Conservation (phyloP, 768 basidiomycete genomes). For the Atractiella rhizophila region DNA sequence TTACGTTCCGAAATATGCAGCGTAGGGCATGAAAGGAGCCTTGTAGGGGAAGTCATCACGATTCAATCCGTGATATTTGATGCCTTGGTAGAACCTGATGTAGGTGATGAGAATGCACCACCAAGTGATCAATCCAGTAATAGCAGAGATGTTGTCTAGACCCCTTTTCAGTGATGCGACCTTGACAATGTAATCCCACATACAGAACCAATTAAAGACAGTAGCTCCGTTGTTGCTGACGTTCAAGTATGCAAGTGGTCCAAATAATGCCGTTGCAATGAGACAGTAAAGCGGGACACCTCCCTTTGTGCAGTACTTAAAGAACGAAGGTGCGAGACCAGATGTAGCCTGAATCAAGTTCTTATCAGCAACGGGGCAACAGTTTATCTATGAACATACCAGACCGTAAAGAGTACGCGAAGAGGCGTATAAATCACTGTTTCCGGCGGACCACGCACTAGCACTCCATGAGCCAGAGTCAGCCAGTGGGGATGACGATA, state of each 20-base stretch:
- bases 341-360: not conserved
- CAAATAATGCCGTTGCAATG: slow-evolving; percentile 19
- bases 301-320: slow-evolving; percentile 20
- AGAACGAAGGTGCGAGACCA: slow-evolving; percentile 30
- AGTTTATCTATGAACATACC: slow-evolving; percentile 49
- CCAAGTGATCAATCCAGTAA: slow-evolving; percentile 40
- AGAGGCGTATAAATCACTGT: slow-evolving; percentile 57
- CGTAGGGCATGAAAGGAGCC: slow-evolving; percentile 31
- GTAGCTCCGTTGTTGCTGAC: slow-evolving; percentile 9
- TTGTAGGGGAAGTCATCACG: slow-evolving; percentile 44
- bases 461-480: not conserved
- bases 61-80: slow-evolving; percentile 53
- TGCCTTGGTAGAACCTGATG: slow-evolving; percentile 58
- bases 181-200: not conserved
- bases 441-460: slow-evolving; percentile 2
- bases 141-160: not conserved
- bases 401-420: slow-evolving; percentile 57
- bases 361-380: slow-evolving; percentile 51
- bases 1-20: slow-evolving; percentile 23
- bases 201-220: not conserved
- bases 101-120: slow-evolving; percentile 51
- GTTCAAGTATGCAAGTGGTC: slow-evolving; percentile 20
- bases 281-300: slow-evolving; percentile 21
- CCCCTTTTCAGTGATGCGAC: not conserved
- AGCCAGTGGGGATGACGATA: slow-evolving; percentile 57